Conservation (phyloP, 768 basidiomycete species). For the Podaxis sp. region DNA sequence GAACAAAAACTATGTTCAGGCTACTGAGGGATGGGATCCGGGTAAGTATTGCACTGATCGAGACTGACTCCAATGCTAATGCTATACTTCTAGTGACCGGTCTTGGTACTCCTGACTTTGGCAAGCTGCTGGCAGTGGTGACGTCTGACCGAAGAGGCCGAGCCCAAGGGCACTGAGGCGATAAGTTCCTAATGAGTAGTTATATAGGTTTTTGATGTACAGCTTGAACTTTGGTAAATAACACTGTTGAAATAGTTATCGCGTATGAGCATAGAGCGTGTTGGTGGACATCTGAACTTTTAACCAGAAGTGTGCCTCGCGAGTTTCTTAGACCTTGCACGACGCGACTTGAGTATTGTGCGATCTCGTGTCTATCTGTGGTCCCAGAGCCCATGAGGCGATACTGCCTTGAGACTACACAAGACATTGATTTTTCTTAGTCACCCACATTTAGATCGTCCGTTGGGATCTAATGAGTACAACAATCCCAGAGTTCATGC, state of each 20-base stretch:
- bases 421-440: too few species aligned
- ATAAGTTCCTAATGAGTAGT: not conserved
- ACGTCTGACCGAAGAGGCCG: not conserved
- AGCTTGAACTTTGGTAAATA: not conserved
- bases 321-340: too few species aligned
- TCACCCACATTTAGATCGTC: not conserved
- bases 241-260: too few species aligned
- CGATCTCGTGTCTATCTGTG: too few species aligned
- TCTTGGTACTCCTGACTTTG: slow-evolving; percentile 55
- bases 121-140: slow-evolving; percentile 42
- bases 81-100: slow-evolving; percentile 41
- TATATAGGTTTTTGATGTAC: not conserved
- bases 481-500: not conserved
- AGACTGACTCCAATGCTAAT: not conserved
- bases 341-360: too few species aligned
- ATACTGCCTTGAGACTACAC: too few species aligned
- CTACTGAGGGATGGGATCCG: slow-evolving; percentile 58
- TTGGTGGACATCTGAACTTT: too few species aligned
- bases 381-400: too few species aligned
- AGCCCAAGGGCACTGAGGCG: not conserved
- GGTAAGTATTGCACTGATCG: slow-evolving; percentile 33
- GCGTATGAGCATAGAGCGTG: too few species aligned
- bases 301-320: too few species aligned
- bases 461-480: not conserved
- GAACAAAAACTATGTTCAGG: slow-evolving; percentile 26